These are phyloP conservation scores for Paraphoma sp. DNA, from an alignment of 2,329 filamentous ascomycete species.

Conservation along the genomic window DNA sequence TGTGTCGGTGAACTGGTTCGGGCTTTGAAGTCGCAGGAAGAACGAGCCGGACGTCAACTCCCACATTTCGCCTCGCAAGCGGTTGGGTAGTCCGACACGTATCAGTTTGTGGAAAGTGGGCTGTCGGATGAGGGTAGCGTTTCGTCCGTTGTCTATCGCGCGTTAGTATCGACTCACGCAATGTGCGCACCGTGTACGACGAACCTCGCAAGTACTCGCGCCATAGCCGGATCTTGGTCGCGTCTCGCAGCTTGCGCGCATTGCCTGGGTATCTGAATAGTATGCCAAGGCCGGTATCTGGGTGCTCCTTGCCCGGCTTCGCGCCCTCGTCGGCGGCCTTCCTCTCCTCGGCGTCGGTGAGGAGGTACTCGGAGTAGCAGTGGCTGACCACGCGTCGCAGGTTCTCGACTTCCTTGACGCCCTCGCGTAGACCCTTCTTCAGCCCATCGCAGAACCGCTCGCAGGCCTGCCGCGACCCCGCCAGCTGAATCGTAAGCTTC, in stretches of 20 bases:
- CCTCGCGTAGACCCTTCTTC: constrained; percentile 86
- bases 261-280: constrained; percentile 95
- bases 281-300: constrained; percentile 94
- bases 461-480: constrained; percentile 85
- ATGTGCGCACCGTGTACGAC: constrained; percentile 15
- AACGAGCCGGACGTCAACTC: constrained; percentile 92
- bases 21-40: constrained; percentile 85
- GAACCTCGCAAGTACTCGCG: constrained; percentile 82
- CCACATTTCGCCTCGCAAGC: constrained; percentile 93
- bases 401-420: constrained; percentile 85
- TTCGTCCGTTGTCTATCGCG: constrained; percentile 80
- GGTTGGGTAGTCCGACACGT: constrained; percentile 90
- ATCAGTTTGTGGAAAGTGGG: constrained; percentile 98
- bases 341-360: constrained; percentile 55
- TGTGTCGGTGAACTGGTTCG: constrained; percentile 83
- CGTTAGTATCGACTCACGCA: constrained; percentile 16
- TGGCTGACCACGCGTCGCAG: constrained; percentile 80
- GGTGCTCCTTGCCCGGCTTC: constrained; percentile 63
- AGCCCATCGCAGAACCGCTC: constrained; percentile 96
- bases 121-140: constrained; percentile 88
- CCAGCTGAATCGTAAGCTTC: constrained; percentile 89
- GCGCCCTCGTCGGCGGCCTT: constrained; percentile 42
- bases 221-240: constrained; percentile 98
- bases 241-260: constrained; percentile 88
- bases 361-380: constrained; percentile 76